phyloP scores from a whole-genome alignment of 495 filamentous ascomycete species.

The Hypoxylon rickii region DNA sequence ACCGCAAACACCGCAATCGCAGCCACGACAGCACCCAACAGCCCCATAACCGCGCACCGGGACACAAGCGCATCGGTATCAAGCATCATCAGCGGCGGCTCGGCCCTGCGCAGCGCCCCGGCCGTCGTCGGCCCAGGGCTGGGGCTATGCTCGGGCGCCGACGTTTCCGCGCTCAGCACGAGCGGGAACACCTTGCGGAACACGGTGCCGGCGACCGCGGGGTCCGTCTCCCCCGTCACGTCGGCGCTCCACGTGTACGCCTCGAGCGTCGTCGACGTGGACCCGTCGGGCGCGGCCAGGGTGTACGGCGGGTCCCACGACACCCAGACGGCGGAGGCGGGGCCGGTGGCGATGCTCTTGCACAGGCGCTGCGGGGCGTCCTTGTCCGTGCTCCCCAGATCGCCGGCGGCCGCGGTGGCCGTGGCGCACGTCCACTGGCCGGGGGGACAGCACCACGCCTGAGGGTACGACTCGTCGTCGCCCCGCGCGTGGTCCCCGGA shows the following conservation, averaged over 20 bases:
- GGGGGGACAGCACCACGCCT: constrained; percentile 29
- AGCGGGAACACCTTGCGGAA: constrained; percentile 27
- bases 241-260: constrained; percentile 17
- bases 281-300: background rate
- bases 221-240: constrained; percentile 13
- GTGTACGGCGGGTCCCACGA: constrained; percentile 20
- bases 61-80: background rate
- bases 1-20: constrained; percentile 5
- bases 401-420: background rate
- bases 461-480: constrained; percentile 3
- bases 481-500: too few relatives aligned
- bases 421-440: constrained; percentile 26
- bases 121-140: too few relatives aligned
- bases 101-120: background rate
- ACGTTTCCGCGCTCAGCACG: constrained; percentile 6
- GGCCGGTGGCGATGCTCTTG: constrained; percentile 4
- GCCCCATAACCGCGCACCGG: background rate
- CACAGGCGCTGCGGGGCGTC: constrained; percentile 23
- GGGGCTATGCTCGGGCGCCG: too few relatives aligned
- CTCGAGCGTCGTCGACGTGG: background rate
- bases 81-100: background rate
- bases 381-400: background rate
- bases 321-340: constrained; percentile 19
- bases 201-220: constrained; percentile 12
- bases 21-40: constrained; percentile 7